Evolutionary conservation across 257 asterid genomes (phyloP), one percentile per base, ranked within the genome.

Genomic region (Solanum bulbocastanum): DNA sequence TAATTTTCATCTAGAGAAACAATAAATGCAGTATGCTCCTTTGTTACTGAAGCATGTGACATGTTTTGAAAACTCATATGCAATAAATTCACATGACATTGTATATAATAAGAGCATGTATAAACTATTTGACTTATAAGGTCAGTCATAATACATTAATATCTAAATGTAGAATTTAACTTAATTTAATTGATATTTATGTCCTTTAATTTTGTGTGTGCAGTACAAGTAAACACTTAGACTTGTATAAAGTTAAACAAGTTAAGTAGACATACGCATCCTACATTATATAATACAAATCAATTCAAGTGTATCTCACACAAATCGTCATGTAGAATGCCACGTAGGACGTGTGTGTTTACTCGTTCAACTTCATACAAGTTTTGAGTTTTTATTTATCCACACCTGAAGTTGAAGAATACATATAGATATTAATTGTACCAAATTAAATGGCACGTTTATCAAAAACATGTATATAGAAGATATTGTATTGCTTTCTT

Each of bases 401-500:
- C 30, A 60, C 11, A 22, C 1, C 2, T 7, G 0, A 56, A 56
- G 11, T 56, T 56, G 10, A 20, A 56, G 2, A 18, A 6, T 1
- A 20, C 0, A 20, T 3, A 56, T 18, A 56, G 0, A 22, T 22
- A 7, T 60, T 27, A 60, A 3, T 0, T 22, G 6, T 9, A 2
- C 0, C 13, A 60, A 60, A 9, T 22, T 60, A 3, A 60, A 22
- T 8, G 12, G 9, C 14, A 60, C 6, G 6, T 22, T 60, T 60
- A 60, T 72, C 27, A 72, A 2, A 4, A 36, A 35, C 25, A 73
- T 2, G 30, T 36, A 74, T 20, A 35, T 3, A 5, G 3, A 46
- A 46, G 85, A 62, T 10, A 49, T 30, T 82, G 68, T 5, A 49
- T 82, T 49, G 69, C 30, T 82, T 82, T 49, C 69, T 81, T 30